A percentile compares a stretch with the other conserved stretches of the same genome.
Conservation (phyloP, 371 early-diverging fungal species). For the Mucor lusitanicus region DNA sequence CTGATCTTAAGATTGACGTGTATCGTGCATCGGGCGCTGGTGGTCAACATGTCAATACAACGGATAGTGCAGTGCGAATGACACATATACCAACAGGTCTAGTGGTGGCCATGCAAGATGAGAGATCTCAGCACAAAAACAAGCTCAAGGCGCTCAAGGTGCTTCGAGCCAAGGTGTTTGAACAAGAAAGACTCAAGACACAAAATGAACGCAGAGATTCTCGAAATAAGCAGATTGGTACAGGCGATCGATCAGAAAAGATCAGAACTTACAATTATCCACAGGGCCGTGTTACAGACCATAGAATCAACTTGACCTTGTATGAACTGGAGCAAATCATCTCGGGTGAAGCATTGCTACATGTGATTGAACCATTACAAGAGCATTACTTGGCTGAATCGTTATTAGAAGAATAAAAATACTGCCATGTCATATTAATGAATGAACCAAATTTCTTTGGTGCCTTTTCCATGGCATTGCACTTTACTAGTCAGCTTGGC, state of each 20-base stretch:
- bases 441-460: too few species aligned
- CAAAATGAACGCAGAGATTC: conserved; percentile 61
- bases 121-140: conserved; percentile 91
- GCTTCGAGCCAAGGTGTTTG: conserved; percentile 78
- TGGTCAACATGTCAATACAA: conserved; percentile 95
- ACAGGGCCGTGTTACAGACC: conserved; percentile 85
- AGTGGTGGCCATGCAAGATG: conserved; percentile 87
- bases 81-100: conserved; percentile 93
- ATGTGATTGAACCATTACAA: conserved; percentile 57
- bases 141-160: conserved; percentile 86
- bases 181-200: conserved; percentile 65
- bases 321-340: conserved; percentile 73
- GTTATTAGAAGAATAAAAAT: conserved; percentile 26
- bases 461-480: too few species aligned
- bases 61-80: conserved; percentile 93
- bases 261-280: conserved; percentile 87
- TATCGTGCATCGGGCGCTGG: conserved; percentile 84
- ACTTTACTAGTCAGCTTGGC: too few species aligned
- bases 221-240: conserved; percentile 66
- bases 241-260: conserved; percentile 83
- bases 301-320: conserved; percentile 77
- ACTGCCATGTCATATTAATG: conserved; percentile 8
- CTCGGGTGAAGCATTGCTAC: conserved; percentile 53
- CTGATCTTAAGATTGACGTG: conserved; percentile 76
- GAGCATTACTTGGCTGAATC: conserved; percentile 44